Evolutionary conservation across 2,329 filamentous ascomycete genomes (phyloP), one percentile per base, ranked within the genome.

Genomic region (Zymoseptoria pseudotritici): DNA sequence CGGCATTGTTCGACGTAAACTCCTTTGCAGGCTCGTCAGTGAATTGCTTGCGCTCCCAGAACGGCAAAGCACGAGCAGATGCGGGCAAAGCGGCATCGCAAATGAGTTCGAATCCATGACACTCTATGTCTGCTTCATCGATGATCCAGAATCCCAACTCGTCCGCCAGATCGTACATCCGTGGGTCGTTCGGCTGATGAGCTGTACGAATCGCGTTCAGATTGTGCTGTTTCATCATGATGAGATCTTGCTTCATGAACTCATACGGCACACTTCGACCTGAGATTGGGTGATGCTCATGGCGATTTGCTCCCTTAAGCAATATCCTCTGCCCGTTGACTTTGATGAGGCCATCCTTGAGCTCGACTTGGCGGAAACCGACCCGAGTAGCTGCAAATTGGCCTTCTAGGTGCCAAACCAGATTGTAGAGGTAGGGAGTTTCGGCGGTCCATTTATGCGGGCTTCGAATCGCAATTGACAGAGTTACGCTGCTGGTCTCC

Each of bases 191-290:
- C 0, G 86, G 84, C 61, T 90, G 86, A 68, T 90, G 87, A 1
- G 82, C 86, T 55, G 83, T 86, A 0, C 87, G 83, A 5, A 90
- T 78, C 0, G 87, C 84, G 63, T 90, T 90, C 73, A 90, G 80
- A 66, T 89, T 89, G 75, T 88, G 81, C 6, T 74, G 76, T 71
- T 90, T 90, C 86, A 90, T 90, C 3, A 85, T 75, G 2, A 86
- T 66, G 1, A 90, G 75, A 64, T 90, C 87, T 13, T 77, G 72
- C 63, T 80, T 80, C 68, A 88, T 81, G 22, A 82, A 87, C 1
- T 86, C 82, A 6, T 82, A 72, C 0, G 86, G 85, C 0, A 89
- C 84, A 0, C 85, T 80, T 0, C 86, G 83, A 2, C 86, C 86
- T 26, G 80, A 80, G 10, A 75, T 73, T 0, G 85, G 85, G 66